Evolutionary conservation across 1,284 basidiomycete species (phyloP).

Genomic region (Paramarasmius palmivorus): DNA sequence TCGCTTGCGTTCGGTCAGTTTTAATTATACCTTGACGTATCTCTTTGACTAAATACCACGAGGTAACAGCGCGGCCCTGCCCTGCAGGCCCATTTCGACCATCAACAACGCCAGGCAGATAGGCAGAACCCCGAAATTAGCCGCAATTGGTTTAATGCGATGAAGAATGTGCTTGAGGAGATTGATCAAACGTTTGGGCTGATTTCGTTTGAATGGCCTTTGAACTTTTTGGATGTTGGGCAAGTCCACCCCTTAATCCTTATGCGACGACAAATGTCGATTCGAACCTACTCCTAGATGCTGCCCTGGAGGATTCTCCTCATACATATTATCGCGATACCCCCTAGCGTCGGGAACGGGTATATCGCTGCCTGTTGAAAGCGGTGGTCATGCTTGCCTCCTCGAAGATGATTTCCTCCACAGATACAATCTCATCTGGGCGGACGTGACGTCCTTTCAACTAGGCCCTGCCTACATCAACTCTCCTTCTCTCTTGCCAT

Average conservation of each 20-base stretch:
- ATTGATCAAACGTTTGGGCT: constrained; percentile 15
- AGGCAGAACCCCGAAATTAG: constrained; percentile 6
- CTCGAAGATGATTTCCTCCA: constrained; percentile 13
- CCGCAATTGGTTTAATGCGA: constrained; percentile 14
- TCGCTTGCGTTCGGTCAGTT: too few species aligned
- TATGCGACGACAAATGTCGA: not conserved
- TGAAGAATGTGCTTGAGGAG: constrained; percentile 20
- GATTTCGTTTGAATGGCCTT: constrained; percentile 11
- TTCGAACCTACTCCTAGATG: constrained; percentile 14
- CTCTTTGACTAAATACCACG: not conserved
- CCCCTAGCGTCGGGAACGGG: constrained; percentile 15
- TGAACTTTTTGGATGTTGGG: constrained; percentile 21
- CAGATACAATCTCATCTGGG: constrained; percentile 14
- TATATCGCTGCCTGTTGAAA: constrained; percentile 17
- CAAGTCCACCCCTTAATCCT: constrained; percentile 8
- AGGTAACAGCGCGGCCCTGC: not conserved
- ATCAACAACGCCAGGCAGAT: constrained; percentile 9
- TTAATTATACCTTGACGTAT: too few species aligned
- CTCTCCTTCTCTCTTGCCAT: not conserved
- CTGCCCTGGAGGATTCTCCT: constrained; percentile 22
- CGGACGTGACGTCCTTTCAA: constrained; percentile 19
- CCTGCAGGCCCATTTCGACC: not conserved
- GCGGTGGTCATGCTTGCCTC: constrained; percentile 19
- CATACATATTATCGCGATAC: constrained; percentile 19
- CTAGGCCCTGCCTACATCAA: constrained; percentile 1